phyloP scores from a whole-genome alignment of 75 land plant species.

The Sequoiadendron giganteum region DNA sequence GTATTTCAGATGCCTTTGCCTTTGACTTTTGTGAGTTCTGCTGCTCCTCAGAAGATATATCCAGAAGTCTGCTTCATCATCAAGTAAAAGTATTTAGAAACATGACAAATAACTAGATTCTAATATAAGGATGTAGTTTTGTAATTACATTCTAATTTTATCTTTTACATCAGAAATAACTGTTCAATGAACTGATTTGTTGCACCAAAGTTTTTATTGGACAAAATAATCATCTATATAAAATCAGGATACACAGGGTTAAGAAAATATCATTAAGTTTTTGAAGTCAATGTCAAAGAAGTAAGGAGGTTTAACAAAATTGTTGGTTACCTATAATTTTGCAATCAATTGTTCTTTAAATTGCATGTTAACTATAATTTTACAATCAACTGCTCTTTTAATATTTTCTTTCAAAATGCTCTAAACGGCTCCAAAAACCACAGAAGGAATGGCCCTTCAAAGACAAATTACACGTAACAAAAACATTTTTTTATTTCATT shows the following conservation, averaged over 20 bases:
- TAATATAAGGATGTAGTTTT: background rate
- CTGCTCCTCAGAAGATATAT: conserved; percentile 43
- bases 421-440: no score
- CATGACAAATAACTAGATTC: background rate
- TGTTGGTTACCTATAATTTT: background rate
- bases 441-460: no score
- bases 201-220: background rate
- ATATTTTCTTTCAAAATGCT: background rate
- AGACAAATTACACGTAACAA: background rate
- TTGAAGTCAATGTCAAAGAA: background rate
- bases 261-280: no score
- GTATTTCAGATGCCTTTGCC: conserved; percentile 47
- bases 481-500: background rate
- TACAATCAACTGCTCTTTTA: background rate
- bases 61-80: conserved; percentile 40
- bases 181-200: background rate
- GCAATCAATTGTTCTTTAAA: no score
- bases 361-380: no score
- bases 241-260: no score
- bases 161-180: background rate
- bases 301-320: background rate
- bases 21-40: conserved; percentile 70
- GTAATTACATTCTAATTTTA: background rate
- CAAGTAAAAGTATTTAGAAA: background rate
- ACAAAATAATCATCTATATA: no score